These are phyloP conservation scores for Clitopilus passeckerianus DNA, from an alignment of 768 basidiomycete species.

Conservation along the genomic window DNA sequence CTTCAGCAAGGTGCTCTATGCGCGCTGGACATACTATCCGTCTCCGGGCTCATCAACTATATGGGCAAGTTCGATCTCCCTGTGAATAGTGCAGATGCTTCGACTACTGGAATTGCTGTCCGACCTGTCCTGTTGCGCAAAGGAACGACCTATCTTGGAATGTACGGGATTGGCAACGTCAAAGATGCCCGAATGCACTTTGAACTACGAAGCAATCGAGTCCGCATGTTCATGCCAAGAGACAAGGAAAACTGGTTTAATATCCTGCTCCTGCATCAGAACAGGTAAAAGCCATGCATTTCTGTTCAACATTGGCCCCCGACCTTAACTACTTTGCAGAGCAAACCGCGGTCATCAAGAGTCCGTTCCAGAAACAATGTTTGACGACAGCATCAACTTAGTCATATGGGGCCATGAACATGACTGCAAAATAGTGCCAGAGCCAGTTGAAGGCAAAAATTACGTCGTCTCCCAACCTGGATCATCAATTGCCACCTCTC, in stretches of 20 bases:
- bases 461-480: constrained; percentile 96
- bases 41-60: constrained; percentile 92
- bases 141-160: constrained; percentile 79
- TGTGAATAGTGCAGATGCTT: constrained; percentile 59
- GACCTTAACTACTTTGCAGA: constrained; percentile 31
- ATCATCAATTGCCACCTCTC: constrained; percentile 88
- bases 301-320: not conserved
- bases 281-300: constrained; percentile 55
- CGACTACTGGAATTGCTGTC: constrained; percentile 75
- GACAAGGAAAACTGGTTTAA: constrained; percentile 96
- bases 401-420: constrained; percentile 99
- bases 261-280: constrained; percentile 90
- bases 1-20: constrained; percentile 89
- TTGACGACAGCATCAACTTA: constrained; percentile 90
- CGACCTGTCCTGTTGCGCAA: constrained; percentile 89
- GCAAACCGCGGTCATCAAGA: constrained; percentile 95
- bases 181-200: constrained; percentile 97
- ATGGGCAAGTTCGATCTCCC: constrained; percentile 96
- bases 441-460: constrained; percentile 84
- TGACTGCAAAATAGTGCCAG: constrained; percentile 90
- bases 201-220: constrained; percentile 89
- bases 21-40: constrained; percentile 92
- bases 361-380: constrained; percentile 94
- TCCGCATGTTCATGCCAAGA: constrained; percentile 93
- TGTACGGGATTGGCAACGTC: constrained; percentile 96